These are phyloP conservation scores for Cryomyces minteri DNA, from an alignment of 495 filamentous ascomycete genomes.

Conservation along the genomic window DNA sequence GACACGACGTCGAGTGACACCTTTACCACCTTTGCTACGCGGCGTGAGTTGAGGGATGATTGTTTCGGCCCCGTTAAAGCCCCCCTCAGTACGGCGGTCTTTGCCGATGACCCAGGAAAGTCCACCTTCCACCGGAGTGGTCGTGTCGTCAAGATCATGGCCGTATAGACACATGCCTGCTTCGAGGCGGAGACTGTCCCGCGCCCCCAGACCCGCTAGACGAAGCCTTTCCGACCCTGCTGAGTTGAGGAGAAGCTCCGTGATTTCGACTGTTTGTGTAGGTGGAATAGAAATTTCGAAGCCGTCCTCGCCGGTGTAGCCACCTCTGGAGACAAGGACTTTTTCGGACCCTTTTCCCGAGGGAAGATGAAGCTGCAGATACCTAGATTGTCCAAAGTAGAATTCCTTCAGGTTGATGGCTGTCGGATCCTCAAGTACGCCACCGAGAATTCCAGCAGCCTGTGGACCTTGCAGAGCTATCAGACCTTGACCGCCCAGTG, in stretches of 20 bases:
- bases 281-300: conserved; percentile 83
- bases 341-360: conserved; percentile 27
- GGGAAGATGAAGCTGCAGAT: conserved; percentile 31
- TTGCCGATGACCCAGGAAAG: conserved; percentile 76
- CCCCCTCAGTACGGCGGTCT: conserved; percentile 43
- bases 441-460: conserved; percentile 39
- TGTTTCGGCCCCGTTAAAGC: conserved; percentile 52
- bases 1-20: conserved; percentile 55
- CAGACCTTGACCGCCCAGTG: conserved; percentile 46
- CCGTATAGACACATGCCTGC: conserved; percentile 98
- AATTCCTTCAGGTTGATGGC: conserved; percentile 43
- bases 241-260: conserved; percentile 43
- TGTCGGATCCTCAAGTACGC: conserved; percentile 19
- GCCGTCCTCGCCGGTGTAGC: conserved; percentile 95
- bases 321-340: conserved; percentile 66
- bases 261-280: conserved; percentile 32
- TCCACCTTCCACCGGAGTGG: conserved; percentile 70
- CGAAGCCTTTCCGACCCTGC: conserved; percentile 43
- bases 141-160: conserved; percentile 82
- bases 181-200: conserved; percentile 84
- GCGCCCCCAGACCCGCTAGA: conserved; percentile 72
- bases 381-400: conserved; percentile 62
- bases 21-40: conserved; percentile 42
- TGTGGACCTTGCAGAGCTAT: conserved; percentile 80
- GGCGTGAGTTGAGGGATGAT: conserved; percentile 55